Percentiles rank a stretch among this genome's conserved stretches.
Evolutionary conservation across 202 grass and related monocot genomes (phyloP).

Genomic region (Zizania palustris): DNA sequence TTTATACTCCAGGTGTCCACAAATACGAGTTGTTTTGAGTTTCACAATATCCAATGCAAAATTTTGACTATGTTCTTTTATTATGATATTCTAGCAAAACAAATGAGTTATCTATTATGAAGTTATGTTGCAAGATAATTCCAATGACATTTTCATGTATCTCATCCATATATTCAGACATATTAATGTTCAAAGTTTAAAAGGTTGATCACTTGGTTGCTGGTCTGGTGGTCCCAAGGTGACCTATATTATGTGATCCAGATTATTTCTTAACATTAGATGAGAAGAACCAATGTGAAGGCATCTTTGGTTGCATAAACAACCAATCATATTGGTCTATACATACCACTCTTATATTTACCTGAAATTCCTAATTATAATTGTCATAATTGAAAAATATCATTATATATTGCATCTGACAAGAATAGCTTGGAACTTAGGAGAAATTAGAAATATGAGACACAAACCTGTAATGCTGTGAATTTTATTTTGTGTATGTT

Average conservation of each 20-base stretch:
- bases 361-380: not conserved
- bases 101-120: not conserved
- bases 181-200: not conserved
- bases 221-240: not conserved
- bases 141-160: not conserved
- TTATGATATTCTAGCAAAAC: not conserved
- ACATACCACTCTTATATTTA: conserved; percentile 1
- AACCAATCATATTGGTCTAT: conserved; percentile 2
- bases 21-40: not conserved
- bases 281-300: conserved; percentile 3
- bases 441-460: conserved; percentile 24
- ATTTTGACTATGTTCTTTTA: not conserved
- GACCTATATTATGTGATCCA: not conserved
- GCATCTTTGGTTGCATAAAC: conserved; percentile 11
- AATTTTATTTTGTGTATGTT: conserved; percentile 17
- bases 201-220: not conserved
- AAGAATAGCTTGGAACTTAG: not conserved
- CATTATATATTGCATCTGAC: not conserved
- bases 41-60: not conserved
- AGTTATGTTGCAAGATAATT: not conserved
- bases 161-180: not conserved
- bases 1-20: not conserved
- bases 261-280: not conserved
- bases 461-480: conserved; percentile 16
- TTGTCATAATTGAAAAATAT: not conserved